Conservation (phyloP, 805 yeast genomes). For the Kodamaea restingae region DNA sequence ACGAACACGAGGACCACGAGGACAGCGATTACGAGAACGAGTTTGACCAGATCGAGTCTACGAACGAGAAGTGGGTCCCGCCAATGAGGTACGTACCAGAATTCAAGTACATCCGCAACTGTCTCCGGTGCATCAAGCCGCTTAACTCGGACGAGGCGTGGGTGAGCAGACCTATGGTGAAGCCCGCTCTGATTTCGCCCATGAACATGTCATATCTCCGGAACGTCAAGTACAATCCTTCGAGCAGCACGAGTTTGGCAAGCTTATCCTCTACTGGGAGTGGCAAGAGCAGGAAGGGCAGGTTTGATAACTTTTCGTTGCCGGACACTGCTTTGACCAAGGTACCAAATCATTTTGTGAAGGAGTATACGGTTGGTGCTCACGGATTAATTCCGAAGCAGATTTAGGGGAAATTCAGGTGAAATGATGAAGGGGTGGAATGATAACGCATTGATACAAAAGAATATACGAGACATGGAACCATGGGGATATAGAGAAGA, state of each 20-base stretch:
- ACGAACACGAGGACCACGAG: constrained; percentile 18
- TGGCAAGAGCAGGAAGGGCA: constrained; percentile 5
- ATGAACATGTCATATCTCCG: constrained; percentile 20
- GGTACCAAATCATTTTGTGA: constrained; percentile 30
- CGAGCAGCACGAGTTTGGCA: constrained; percentile 17
- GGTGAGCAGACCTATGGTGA: constrained; percentile 46
- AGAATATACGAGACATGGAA: no score
- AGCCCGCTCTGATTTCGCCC: constrained; percentile 27
- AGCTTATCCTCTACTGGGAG: constrained; percentile 13
- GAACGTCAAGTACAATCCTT: constrained; percentile 15
- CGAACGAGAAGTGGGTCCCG: constrained; percentile 47
- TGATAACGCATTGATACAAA: no score
- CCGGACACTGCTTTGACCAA: constrained; percentile 25
- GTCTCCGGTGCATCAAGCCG: constrained; percentile 55
- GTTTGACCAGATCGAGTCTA: not conserved
- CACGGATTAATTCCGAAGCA: constrained; percentile 35
- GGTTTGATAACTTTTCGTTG: constrained; percentile 12
- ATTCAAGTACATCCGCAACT: constrained; percentile 45
- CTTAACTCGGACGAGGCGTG: constrained; percentile 50
- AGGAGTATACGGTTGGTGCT: constrained; percentile 33
- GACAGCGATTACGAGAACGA: constrained; percentile 10
- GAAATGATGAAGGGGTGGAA: no score
- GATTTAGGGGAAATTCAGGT: constrained; percentile 6
- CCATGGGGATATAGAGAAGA: no score
- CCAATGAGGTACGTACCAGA: constrained; percentile 29